phyloP scores from a whole-genome alignment of 2,329 filamentous ascomycete species.

The Fusarium pseudograminearum region DNA sequence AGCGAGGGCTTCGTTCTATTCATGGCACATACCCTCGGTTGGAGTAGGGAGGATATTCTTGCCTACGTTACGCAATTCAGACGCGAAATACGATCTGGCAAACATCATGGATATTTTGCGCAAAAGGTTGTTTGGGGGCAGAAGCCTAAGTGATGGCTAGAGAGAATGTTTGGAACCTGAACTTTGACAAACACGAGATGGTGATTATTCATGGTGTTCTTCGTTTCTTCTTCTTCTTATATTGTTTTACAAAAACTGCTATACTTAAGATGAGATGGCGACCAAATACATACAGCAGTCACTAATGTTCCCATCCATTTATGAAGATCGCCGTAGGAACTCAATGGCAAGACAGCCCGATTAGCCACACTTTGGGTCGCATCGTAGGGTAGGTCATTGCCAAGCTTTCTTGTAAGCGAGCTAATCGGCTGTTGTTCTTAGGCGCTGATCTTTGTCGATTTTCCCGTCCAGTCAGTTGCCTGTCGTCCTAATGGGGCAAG shows the following conservation, averaged over 20 bases:
- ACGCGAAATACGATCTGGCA: constrained; percentile 47
- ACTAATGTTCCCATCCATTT: too few species aligned
- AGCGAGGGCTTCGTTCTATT: constrained; percentile 53
- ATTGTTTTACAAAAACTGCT: too few species aligned
- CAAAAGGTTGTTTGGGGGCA: constrained; percentile 49
- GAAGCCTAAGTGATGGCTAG: constrained; percentile 49
- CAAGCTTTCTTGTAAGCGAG: neutral
- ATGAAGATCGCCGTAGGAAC: neutral
- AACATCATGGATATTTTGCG: constrained; percentile 49
- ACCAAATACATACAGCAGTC: too few species aligned
- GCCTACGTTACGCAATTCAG: constrained; percentile 52
- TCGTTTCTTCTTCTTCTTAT: too few species aligned
- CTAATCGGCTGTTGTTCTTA: constrained; percentile 3
- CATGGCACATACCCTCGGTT: constrained; percentile 53
- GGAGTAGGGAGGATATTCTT: constrained; percentile 51
- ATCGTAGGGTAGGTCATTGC: neutral
- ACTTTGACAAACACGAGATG: too few species aligned
- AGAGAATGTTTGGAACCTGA: neutral
- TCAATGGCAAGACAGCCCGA: neutral
- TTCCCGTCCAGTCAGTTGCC: neutral
- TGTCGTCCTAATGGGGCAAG: neutral
- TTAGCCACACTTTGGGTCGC: neutral
- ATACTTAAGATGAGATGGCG: too few species aligned
- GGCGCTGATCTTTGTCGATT: neutral
- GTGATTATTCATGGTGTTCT: too few species aligned